phyloP scores from a whole-genome alignment of 148 eudicot genomes.

The Rhododendron ferrugineum region DNA sequence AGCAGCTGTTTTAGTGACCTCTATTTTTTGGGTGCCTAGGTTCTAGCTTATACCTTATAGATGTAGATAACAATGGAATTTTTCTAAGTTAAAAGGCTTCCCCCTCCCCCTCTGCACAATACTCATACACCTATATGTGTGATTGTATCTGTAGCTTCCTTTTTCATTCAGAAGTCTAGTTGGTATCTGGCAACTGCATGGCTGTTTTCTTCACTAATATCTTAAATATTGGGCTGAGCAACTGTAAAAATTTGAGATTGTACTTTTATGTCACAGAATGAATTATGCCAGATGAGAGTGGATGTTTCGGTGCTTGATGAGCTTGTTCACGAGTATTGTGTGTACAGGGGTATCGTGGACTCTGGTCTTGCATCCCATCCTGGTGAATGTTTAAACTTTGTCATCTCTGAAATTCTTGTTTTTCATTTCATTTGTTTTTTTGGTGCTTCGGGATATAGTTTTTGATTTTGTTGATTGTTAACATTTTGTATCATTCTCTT shows the following conservation, averaged over 20 bases:
- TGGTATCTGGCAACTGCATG: neutral
- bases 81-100: neutral
- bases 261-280: conserved; percentile 55
- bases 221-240: neutral
- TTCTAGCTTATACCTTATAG: neutral
- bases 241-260: neutral
- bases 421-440: neutral
- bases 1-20: neutral
- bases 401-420: neutral
- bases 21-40: neutral
- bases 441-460: neutral
- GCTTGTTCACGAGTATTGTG: conserved; percentile 83
- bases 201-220: neutral
- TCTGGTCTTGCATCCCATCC: conserved; percentile 26
- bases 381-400: conserved; percentile 25
- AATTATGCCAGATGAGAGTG: conserved; percentile 76
- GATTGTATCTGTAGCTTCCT: neutral
- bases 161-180: neutral
- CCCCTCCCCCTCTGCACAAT: neutral
- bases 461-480: neutral
- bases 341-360: conserved; percentile 86
- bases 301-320: conserved; percentile 69
- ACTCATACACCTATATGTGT: neutral
- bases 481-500: neutral
- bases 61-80: neutral